phyloP scores from a whole-genome alignment of 2,329 filamentous ascomycete genomes.

The Coleophoma crateriformis region DNA sequence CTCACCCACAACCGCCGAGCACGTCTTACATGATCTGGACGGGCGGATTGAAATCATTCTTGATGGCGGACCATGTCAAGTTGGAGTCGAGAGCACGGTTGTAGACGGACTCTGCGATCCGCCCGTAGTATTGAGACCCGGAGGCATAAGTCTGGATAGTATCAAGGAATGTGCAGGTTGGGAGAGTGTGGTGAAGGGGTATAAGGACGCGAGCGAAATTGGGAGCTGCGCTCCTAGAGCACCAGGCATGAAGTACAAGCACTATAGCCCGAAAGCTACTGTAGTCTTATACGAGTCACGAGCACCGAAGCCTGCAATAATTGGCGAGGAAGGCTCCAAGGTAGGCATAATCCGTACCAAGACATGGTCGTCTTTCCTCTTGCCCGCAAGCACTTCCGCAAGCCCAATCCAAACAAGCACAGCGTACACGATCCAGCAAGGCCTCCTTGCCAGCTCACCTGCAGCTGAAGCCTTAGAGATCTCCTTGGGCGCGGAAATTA shows the following conservation, averaged over 20 bases:
- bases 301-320: no score
- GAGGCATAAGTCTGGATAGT: slow-evolving; percentile 79
- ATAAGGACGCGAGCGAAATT: slow-evolving; percentile 68
- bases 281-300: slow-evolving; percentile 72
- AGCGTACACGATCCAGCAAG: background rate
- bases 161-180: slow-evolving; percentile 71
- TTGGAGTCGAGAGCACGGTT: slow-evolving; percentile 95
- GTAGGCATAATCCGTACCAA: slow-evolving; percentile 32
- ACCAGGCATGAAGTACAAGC: slow-evolving; percentile 98
- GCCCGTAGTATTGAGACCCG: slow-evolving; percentile 78
- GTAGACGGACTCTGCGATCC: slow-evolving; percentile 83
- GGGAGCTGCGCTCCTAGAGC: slow-evolving; percentile 68
- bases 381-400: background rate
- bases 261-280: slow-evolving; percentile 86
- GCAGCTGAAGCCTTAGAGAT: slow-evolving; percentile 51
- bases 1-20: slow-evolving; percentile 83
- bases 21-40: slow-evolving; percentile 79
- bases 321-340: background rate
- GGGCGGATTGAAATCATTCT: slow-evolving; percentile 82
- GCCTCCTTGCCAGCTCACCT: background rate
- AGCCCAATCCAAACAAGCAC: background rate
- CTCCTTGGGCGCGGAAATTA: slow-evolving; percentile 63
- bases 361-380: slow-evolving; percentile 19
- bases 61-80: slow-evolving; percentile 78
- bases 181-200: slow-evolving; percentile 72